Evolutionary conservation across 768 basidiomycete species (phyloP), one percentile per base, ranked within the genome.

Genomic region (Agaricus blazei): DNA sequence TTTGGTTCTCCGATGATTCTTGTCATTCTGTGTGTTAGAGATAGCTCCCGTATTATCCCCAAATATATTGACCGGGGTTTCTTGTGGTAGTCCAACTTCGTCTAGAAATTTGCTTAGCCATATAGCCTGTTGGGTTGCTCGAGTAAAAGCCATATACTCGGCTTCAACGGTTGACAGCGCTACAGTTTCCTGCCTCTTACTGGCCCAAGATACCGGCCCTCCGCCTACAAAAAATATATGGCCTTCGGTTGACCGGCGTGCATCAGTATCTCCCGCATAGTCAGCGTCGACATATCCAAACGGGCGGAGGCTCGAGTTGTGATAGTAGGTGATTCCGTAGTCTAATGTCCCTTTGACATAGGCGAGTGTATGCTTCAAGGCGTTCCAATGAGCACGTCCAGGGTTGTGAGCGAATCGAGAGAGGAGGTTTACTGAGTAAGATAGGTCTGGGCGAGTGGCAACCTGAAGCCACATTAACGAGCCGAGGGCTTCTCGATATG

Each of bases 1-100:
- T 50, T 75, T 75, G 3, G 70, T 68, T 2, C 66, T 53, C 11
- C 66, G 53, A 29, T 70, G 69, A 49, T 64, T 65, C 28, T 60
- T 19, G 19, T 19, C 19, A 19, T 19, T 19, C 19, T 19, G 19
- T 19, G 19, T 19, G 19, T 19, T 19, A 19, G 19, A 19, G 19
- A 19, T 19, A 19, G 19, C 19, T 19, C 19, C 19, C 19, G 19
- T 19, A 19, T 19, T 19, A 19, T 19, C 19, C 19, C 19, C 19
- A 19, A 19, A 19, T 1, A 19, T 19, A 19, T 19, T 19, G 19
- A 19, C 19, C 19, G 19, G 19, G 19, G 19, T 19, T 19, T 19
- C 19, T 19, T 19, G 19, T 55, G 49, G 40, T 14, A 51, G 48
- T 15, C 45, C 41, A 45, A 57, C 34, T 15, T 42, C 28, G 9